A percentile compares a stretch with the other conserved stretches of the same genome.
These are phyloP conservation scores for Suillus placidus DNA, from an alignment of 768 basidiomycete species.

Conservation along the genomic window DNA sequence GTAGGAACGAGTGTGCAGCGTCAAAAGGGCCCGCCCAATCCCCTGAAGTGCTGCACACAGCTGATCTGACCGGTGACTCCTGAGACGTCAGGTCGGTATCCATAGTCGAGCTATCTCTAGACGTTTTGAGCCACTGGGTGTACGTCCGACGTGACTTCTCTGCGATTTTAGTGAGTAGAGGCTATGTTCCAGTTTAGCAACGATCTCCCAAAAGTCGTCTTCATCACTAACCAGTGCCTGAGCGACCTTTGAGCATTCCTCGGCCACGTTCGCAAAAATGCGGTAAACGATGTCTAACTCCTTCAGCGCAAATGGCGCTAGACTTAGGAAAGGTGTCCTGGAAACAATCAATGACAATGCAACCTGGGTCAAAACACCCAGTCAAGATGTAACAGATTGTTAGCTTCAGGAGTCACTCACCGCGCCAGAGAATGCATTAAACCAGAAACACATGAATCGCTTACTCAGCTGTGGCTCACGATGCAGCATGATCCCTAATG, in stretches of 20 bases:
- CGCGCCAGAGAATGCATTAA: slow-evolving; percentile 71
- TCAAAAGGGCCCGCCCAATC: slow-evolving; percentile 22
- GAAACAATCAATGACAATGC: slow-evolving; percentile 67
- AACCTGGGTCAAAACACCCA: slow-evolving; percentile 40
- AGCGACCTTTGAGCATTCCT: slow-evolving; percentile 60
- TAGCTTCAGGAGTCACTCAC: slow-evolving; percentile 42
- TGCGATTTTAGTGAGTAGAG: slow-evolving; percentile 56
- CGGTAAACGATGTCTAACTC: slow-evolving; percentile 61
- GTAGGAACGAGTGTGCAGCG: slow-evolving; percentile 27
- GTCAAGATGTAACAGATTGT: slow-evolving; percentile 9
- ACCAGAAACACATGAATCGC: slow-evolving; percentile 75
- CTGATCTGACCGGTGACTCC: slow-evolving; percentile 5
- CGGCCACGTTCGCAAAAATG: slow-evolving; percentile 59
- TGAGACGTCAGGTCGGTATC: slow-evolving; percentile 27
- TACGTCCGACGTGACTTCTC: slow-evolving; percentile 54
- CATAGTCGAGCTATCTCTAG: slow-evolving; percentile 25
- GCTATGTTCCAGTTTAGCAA: slow-evolving; percentile 35
- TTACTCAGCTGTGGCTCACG: slow-evolving; percentile 62
- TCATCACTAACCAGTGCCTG: slow-evolving; percentile 54
- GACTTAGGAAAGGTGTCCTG: slow-evolving; percentile 58
- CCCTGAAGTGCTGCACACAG: slow-evolving; percentile 1
- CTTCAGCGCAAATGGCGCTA: slow-evolving; percentile 60
- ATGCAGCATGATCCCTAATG: slow-evolving; percentile 56
- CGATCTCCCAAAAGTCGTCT: background rate
- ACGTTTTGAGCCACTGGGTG: slow-evolving; percentile 38